These are phyloP conservation scores for Melaleuca alternifolia DNA, from an alignment of 345 rosid species.

Conservation along the genomic window DNA sequence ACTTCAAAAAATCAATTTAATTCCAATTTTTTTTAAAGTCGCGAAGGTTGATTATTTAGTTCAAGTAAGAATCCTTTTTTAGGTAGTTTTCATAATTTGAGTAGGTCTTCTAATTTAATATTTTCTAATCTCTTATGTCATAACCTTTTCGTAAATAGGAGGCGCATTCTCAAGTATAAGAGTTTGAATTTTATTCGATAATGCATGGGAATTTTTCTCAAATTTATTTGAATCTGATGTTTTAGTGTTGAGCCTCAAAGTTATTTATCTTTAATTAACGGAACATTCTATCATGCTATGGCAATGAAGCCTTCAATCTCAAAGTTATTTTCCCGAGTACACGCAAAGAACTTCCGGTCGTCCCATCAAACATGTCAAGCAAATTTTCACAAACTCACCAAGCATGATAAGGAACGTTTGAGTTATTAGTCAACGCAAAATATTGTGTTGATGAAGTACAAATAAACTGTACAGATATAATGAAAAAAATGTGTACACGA, in stretches of 20 bases:
- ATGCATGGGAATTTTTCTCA: background rate
- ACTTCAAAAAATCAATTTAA: background rate
- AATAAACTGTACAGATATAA: background rate
- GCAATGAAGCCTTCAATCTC: background rate
- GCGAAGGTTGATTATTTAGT: no score
- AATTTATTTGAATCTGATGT: background rate
- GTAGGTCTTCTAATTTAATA: background rate
- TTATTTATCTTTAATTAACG: background rate
- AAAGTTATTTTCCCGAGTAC: background rate
- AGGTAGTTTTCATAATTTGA: background rate
- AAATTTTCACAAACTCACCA: background rate
- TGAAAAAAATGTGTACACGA: no score
- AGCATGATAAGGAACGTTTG: background rate
- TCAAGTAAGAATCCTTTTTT: no score
- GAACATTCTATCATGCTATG: background rate
- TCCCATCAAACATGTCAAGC: background rate
- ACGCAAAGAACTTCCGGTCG: background rate
- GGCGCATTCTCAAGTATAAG: background rate
- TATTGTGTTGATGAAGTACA: background rate
- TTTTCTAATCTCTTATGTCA: background rate
- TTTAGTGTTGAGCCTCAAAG: background rate
- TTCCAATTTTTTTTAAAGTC: background rate
- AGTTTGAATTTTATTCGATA: background rate
- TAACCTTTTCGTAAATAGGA: background rate
- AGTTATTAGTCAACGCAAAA: background rate